Evolutionary conservation across 78 protist species (phyloP).

Genomic region (Dictyostelium discoideum): dicty_2.7 NC_007089.4:1083001-1083500

Average conservation of each 20-base stretch:
- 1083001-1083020: constrained; percentile 81
- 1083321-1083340: constrained; percentile 89
- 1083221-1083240: constrained; percentile 95
- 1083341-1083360: constrained; percentile 92
- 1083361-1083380: constrained; percentile 60
- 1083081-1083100: neutral
- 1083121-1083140: neutral
- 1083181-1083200: constrained; percentile 97
- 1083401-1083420: neutral
- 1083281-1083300: constrained; percentile 98
- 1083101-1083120: neutral
- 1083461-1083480: neutral
- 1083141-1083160: neutral
- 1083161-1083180: constrained; percentile 83
- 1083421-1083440: neutral
- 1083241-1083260: constrained; percentile 94
- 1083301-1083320: constrained; percentile 87
- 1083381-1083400: neutral
- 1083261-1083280: constrained; percentile 94
- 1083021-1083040: constrained; percentile 83
- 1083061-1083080: constrained; percentile 87
- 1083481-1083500: neutral
- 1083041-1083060: constrained; percentile 89
- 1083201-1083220: constrained; percentile 96
- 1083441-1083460: neutral